phyloP scores from a whole-genome alignment of 768 basidiomycete genomes.

The Suillus tomentosus region DNA sequence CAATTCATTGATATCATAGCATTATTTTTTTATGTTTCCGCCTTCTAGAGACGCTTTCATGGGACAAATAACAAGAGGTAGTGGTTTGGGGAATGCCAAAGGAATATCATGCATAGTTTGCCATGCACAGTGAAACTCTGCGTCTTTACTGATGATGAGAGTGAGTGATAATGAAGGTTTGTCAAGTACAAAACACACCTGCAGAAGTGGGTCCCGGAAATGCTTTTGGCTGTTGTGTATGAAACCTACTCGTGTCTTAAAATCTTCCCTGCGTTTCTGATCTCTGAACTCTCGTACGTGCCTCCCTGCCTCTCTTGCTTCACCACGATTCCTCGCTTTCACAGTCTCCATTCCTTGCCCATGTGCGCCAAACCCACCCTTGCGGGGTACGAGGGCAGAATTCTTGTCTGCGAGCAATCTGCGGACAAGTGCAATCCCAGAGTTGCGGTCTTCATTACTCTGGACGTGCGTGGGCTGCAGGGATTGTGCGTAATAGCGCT shows the following conservation, averaged over 20 bases:
- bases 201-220: conserved; percentile 72
- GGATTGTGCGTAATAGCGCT: conserved; percentile 84
- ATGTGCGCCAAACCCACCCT: conserved; percentile 85
- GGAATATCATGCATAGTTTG: conserved; percentile 10
- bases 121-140: not conserved
- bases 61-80: not conserved
- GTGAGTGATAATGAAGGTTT: conserved; percentile 10
- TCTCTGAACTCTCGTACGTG: conserved; percentile 86
- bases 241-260: conserved; percentile 82
- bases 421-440: conserved; percentile 76
- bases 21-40: conserved; percentile 22
- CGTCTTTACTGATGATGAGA: conserved; percentile 19
- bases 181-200: conserved; percentile 34
- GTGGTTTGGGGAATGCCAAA: not conserved
- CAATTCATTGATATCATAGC: conserved; percentile 27
- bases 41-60: conserved; percentile 12
- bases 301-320: conserved; percentile 89
- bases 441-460: conserved; percentile 63
- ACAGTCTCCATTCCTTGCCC: conserved; percentile 82
- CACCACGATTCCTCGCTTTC: conserved; percentile 91
- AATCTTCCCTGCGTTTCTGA: conserved; percentile 73
- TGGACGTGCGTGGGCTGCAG: conserved; percentile 50
- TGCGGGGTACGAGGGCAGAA: conserved; percentile 79
- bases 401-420: conserved; percentile 80
- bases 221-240: conserved; percentile 89